Percentiles rank a stretch among this genome's conserved stretches.
phyloP scores from a whole-genome alignment of 306 rosid species.

The Cyclanthera cordifolia region DNA sequence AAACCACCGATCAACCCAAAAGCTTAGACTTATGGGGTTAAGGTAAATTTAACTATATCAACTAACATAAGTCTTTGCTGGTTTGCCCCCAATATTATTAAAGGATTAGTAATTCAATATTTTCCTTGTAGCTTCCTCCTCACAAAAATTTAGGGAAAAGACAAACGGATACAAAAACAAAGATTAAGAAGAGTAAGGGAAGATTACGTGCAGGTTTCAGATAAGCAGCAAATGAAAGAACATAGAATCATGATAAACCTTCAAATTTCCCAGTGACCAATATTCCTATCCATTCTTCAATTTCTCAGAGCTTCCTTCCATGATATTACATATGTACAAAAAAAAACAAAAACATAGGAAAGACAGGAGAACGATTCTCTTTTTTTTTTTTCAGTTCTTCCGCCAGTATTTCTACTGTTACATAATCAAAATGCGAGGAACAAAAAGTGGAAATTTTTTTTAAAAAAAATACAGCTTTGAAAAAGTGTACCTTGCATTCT shows the following conservation, averaged over 20 bases:
- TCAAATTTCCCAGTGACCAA: neutral
- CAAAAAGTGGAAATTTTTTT: neutral
- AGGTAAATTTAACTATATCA: too few species aligned
- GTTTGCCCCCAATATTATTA: neutral
- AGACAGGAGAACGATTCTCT: conserved; percentile 8
- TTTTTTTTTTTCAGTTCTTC: neutral
- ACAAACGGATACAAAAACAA: neutral
- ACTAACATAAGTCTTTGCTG: neutral
- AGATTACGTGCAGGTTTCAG: neutral
- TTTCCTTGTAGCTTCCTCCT: neutral
- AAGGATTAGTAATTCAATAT: neutral
- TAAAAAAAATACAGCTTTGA: conserved; percentile 9
- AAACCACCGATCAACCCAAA: too few species aligned
- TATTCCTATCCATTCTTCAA: conserved; percentile 3
- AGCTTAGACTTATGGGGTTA: too few species aligned
- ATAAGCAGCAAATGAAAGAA: neutral
- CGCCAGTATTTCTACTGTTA: conserved; percentile 5
- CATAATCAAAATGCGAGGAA: conserved; percentile 6
- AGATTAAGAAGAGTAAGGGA: neutral
- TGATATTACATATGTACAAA: conserved; percentile 13
- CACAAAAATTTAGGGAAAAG: neutral
- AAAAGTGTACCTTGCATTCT: conserved; percentile 13
- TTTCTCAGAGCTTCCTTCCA: neutral
- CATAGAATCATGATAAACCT: neutral
- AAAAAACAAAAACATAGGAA: neutral